These are phyloP conservation scores for Harringtonia lauricola DNA, from an alignment of 2,329 filamentous ascomycete species.

Conservation along the genomic window DNA sequence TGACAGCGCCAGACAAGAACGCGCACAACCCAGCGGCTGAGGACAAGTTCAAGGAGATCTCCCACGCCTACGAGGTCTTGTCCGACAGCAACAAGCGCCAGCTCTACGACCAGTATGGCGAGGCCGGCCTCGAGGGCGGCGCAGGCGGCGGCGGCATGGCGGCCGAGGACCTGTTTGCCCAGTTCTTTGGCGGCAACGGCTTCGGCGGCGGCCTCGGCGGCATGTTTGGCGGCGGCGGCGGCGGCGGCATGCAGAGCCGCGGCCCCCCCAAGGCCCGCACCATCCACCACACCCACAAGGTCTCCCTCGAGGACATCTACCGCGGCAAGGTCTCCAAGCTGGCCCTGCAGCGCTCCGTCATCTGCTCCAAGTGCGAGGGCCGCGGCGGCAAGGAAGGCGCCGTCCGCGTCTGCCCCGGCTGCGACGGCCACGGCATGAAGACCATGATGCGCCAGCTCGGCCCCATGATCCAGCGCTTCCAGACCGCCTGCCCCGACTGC, in stretches of 20 bases:
- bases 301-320: conserved; percentile 96
- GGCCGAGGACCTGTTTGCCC: conserved; percentile 89
- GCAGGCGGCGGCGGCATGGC: conserved; percentile 75
- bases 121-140: conserved; percentile 89
- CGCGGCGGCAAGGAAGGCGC: conserved; percentile 94
- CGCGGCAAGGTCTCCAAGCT: conserved; percentile 96
- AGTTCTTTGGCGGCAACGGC: conserved; percentile 80
- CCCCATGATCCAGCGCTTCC: conserved; percentile 99
- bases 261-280: conserved; percentile 85
- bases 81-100: conserved; percentile 85
- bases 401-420: conserved; percentile 85
- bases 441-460: conserved; percentile 99
- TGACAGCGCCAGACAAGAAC: conserved; percentile 97
- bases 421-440: conserved; percentile 95
- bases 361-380: conserved; percentile 90
- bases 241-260: conserved; percentile 63
- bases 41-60: conserved; percentile 97
- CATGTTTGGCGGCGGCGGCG: conserved; percentile 69
- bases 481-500: conserved; percentile 97
- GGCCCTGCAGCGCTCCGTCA: conserved; percentile 91
- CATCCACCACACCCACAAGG: conserved; percentile 97
- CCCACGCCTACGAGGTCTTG: conserved; percentile 89
- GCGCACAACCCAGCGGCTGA: conserved; percentile 83
- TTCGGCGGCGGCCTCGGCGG: conserved; percentile 64
- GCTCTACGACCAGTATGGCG: conserved; percentile 94